A percentile compares a stretch with the other conserved stretches of the same genome.
phyloP scores from a whole-genome alignment of 306 rosid genomes.

The Cicer chorassanicum region DNA sequence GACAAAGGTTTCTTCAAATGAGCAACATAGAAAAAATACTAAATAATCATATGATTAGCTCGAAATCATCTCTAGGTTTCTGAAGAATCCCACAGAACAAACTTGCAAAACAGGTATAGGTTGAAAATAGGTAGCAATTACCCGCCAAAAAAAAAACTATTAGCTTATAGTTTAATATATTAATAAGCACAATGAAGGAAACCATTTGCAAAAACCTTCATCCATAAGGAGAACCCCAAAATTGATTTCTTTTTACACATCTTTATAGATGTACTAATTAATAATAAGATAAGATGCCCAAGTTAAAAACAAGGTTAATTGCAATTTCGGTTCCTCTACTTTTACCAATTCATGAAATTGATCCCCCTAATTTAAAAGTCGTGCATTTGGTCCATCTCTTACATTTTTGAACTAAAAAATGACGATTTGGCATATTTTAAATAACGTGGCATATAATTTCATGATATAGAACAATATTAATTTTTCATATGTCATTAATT shows the following conservation, averaged over 20 bases:
- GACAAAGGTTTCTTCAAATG: conserved; percentile 7
- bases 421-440: no score
- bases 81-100: conserved; percentile 25
- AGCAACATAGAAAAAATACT: conserved; percentile 27
- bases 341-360: no score
- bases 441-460: no score
- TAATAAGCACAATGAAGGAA: conserved; percentile 24
- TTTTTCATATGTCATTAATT: no score
- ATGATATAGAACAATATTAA: no score
- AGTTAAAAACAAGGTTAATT: neutral
- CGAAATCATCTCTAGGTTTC: conserved; percentile 13
- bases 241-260: conserved; percentile 5
- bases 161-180: neutral
- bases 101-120: conserved; percentile 4
- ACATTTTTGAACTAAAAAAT: no score
- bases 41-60: conserved; percentile 6
- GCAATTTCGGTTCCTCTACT: no score
- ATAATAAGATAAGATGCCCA: neutral
- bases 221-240: conserved; percentile 13
- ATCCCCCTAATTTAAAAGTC: no score
- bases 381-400: no score
- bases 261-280: conserved; percentile 9
- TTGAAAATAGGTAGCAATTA: conserved; percentile 11
- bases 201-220: conserved; percentile 9
- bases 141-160: neutral